These are phyloP conservation scores for Leccinum subgranulosum DNA, from an alignment of 768 basidiomycete species.

Conservation along the genomic window DNA sequence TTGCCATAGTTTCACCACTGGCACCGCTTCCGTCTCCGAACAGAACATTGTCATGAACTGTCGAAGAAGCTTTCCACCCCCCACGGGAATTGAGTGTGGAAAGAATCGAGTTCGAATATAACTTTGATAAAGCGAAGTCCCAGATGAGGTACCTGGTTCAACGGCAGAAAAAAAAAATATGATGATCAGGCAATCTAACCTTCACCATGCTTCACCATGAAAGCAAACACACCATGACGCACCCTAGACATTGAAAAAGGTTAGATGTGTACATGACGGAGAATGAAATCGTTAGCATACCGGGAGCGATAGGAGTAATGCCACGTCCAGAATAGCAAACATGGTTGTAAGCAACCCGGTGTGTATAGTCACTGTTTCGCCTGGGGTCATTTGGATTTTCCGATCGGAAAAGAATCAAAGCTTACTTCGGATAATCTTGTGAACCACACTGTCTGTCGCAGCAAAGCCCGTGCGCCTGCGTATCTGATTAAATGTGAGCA, in stretches of 20 bases:
- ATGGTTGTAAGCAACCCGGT: slow-evolving; percentile 24
- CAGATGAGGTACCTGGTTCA: slow-evolving; percentile 17
- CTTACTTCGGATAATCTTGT: slow-evolving; percentile 41
- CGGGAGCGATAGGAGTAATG: slow-evolving; percentile 9
- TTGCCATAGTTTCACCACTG: neutral
- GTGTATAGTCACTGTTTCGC: slow-evolving; percentile 26
- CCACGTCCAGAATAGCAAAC: slow-evolving; percentile 18
- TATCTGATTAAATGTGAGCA: slow-evolving; percentile 22
- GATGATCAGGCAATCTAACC: neutral
- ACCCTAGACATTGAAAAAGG: slow-evolving; percentile 2
- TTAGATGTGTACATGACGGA: neutral
- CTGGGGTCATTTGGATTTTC: neutral
- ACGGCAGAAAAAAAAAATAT: neutral
- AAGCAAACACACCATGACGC: slow-evolving; percentile 20
- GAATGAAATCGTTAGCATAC: neutral
- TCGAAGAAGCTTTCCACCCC: slow-evolving; percentile 15
- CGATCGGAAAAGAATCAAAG: neutral
- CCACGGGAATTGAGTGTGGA: slow-evolving; percentile 22
- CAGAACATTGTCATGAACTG: slow-evolving; percentile 3
- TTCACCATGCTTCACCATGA: neutral
- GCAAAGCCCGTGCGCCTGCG: slow-evolving; percentile 42
- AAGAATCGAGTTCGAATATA: slow-evolving; percentile 24
- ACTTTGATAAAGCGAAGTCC: slow-evolving; percentile 27
- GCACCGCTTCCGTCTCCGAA: neutral
- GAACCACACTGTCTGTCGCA: slow-evolving; percentile 34